Evolutionary conservation across 352 stramenopile species (phyloP).

Genomic region (Phytophthora sp.): DNA sequence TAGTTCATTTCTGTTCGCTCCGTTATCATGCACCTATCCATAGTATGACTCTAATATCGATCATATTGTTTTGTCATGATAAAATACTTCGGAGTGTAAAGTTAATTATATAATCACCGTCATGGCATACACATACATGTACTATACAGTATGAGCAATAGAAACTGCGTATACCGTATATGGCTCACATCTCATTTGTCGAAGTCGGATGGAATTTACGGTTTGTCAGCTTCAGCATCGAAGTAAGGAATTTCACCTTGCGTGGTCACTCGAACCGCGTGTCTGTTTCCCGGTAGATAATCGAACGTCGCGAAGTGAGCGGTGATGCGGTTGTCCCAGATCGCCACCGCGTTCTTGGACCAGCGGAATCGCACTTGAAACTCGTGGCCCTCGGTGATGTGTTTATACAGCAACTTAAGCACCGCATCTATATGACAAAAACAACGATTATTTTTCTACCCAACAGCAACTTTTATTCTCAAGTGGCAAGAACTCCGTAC

Average conservation of each 20-base stretch:
- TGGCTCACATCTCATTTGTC: no score
- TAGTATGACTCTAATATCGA: no score
- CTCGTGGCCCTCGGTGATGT: slow-evolving; percentile 23
- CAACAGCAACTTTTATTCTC: no score
- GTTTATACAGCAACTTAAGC: slow-evolving; percentile 26
- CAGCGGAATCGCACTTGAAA: slow-evolving; percentile 28
- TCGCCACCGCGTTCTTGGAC: slow-evolving; percentile 23
- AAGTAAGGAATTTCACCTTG: slow-evolving; percentile 27
- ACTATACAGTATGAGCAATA: no score
- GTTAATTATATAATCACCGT: no score
- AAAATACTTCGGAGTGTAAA: no score
- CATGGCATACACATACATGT: no score
- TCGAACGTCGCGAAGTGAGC: slow-evolving; percentile 28
- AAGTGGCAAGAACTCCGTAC: slow-evolving; percentile 5
- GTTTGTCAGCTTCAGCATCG: not conserved
- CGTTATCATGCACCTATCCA: no score
- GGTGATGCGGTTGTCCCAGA: slow-evolving; percentile 27
- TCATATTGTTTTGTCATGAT: no score
- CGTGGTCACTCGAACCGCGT: slow-evolving; percentile 26
- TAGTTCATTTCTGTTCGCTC: no score
- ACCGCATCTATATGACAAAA: slow-evolving; percentile 3
- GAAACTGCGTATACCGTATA: no score
- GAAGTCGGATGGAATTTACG: not conserved
- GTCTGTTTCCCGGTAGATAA: slow-evolving; percentile 23
- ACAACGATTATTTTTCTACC: not conserved